Percentiles rank a stretch among this genome's conserved stretches.
These are phyloP conservation scores for Lactarius akahatsu DNA, from an alignment of 768 basidiomycete genomes.

Conservation along the genomic window DNA sequence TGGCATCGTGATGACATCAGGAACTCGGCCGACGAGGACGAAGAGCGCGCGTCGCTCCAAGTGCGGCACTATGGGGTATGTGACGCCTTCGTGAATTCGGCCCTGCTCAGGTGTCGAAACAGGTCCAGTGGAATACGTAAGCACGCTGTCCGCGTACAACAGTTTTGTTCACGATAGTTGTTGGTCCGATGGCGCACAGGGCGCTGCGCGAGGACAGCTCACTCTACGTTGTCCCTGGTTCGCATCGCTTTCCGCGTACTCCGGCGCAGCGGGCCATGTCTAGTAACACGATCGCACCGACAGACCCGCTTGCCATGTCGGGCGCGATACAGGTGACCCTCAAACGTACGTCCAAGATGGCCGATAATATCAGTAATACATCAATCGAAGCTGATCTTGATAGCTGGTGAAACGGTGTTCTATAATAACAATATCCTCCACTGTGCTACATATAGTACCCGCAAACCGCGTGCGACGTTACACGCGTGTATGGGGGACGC, in stretches of 20 bases:
- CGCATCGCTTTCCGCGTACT: conserved; percentile 59
- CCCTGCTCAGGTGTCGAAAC: neutral
- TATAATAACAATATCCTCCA: conserved; percentile 81
- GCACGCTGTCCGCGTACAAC: conserved; percentile 31
- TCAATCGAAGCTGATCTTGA: neutral
- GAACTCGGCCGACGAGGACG: conserved; percentile 54
- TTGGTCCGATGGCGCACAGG: conserved; percentile 36
- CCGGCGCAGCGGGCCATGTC: conserved; percentile 58
- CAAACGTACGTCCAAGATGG: conserved; percentile 43
- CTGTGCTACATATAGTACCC: conserved; percentile 60
- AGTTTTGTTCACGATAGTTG: neutral
- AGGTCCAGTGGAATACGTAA: conserved; percentile 85
- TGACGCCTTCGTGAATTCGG: conserved; percentile 11
- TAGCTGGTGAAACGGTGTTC: conserved; percentile 75
- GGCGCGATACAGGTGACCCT: conserved; percentile 56
- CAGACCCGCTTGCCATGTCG: conserved; percentile 67
- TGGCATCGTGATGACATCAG: conserved; percentile 81
- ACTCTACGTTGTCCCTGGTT: conserved; percentile 68
- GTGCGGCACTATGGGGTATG: conserved; percentile 67
- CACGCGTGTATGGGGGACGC: conserved; percentile 68
- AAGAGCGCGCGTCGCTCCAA: conserved; percentile 57
- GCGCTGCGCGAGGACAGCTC: conserved; percentile 69
- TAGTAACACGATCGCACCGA: conserved; percentile 48
- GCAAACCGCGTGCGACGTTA: conserved; percentile 56
- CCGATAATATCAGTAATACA: neutral